Evolutionary conservation across 2,329 filamentous ascomycete species (phyloP).

Genomic region (Calonectria montana): DNA sequence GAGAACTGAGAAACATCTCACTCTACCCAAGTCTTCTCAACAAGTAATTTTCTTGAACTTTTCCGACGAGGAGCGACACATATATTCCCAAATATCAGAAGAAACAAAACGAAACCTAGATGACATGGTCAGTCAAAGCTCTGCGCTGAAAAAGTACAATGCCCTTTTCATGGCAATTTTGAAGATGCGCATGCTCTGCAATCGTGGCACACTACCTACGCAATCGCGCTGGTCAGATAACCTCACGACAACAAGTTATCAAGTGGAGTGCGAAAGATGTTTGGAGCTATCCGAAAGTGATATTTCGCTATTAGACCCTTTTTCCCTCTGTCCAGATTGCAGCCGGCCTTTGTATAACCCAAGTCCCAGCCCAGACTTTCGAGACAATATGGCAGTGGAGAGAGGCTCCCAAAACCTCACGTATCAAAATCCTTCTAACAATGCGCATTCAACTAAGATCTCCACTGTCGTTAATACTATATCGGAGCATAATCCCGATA

Average conservation of each 20-base stretch:
- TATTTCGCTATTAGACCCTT: background rate
- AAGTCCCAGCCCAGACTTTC: background rate
- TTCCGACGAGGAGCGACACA: background rate
- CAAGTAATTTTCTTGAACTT: background rate
- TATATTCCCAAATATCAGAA: background rate
- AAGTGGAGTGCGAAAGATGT: background rate
- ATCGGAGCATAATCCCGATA: background rate
- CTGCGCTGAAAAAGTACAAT: slow-evolving; percentile 4
- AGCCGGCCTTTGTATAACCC: background rate
- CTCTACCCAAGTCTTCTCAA: background rate
- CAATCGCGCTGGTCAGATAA: background rate
- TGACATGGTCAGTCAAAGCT: background rate
- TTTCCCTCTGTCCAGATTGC: slow-evolving; percentile 15
- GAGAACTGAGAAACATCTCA: slow-evolving; percentile 12
- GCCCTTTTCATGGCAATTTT: slow-evolving; percentile 11
- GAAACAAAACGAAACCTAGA: slow-evolving; percentile 4
- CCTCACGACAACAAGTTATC: background rate
- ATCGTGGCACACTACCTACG: background rate
- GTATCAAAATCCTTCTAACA: background rate
- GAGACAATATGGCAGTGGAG: background rate
- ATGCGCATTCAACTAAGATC: slow-evolving; percentile 15
- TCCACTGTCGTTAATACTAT: slow-evolving; percentile 14
- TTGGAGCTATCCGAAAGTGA: background rate
- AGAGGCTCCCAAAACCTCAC: background rate
- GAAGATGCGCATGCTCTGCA: slow-evolving; percentile 20